Evolutionary conservation across 495 filamentous ascomycete species (phyloP).

Genomic region (Hypoxylon trugodes): DNA sequence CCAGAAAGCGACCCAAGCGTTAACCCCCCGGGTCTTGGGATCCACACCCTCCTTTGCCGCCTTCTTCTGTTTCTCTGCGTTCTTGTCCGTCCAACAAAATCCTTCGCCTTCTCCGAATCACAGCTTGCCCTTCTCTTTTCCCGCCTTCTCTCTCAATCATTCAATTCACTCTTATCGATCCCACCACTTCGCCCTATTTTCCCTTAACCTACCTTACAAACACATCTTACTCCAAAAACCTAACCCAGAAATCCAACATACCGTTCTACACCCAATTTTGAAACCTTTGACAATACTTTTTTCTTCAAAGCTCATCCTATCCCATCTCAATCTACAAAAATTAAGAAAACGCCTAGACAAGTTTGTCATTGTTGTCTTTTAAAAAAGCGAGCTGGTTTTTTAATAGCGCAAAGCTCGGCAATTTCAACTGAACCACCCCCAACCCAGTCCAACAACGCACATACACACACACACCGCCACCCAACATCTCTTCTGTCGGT

Average conservation of each 20-base stretch:
- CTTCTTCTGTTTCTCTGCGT: conserved; percentile 33
- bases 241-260: conserved; percentile 36
- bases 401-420: conserved; percentile 44
- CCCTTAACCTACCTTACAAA: conserved; percentile 47
- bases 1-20: conserved; percentile 38
- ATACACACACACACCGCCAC: conserved; percentile 37
- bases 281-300: conserved; percentile 16
- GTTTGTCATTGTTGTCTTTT: conserved; percentile 36
- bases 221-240: too few relatives aligned
- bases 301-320: conserved; percentile 17
- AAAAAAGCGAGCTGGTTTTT: conserved; percentile 26
- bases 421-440: conserved; percentile 29
- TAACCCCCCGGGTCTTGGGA: conserved; percentile 6
- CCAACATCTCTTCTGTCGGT: conserved; percentile 40
- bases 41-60: conserved; percentile 43
- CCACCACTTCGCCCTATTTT: conserved; percentile 49
- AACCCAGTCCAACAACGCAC: conserved; percentile 31
- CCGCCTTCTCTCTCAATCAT: conserved; percentile 40
- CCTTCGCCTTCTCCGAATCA: conserved; percentile 48
- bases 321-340: conserved; percentile 5
- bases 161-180: conserved; percentile 46
- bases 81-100: conserved; percentile 48
- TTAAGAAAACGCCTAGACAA: too few relatives aligned
- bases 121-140: conserved; percentile 40
- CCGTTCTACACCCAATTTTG: conserved; percentile 31